Base-by-base conservation (phyloP, 2,329 filamentous ascomycete genomes). In the Plectosphaerella sp. region DNA sequence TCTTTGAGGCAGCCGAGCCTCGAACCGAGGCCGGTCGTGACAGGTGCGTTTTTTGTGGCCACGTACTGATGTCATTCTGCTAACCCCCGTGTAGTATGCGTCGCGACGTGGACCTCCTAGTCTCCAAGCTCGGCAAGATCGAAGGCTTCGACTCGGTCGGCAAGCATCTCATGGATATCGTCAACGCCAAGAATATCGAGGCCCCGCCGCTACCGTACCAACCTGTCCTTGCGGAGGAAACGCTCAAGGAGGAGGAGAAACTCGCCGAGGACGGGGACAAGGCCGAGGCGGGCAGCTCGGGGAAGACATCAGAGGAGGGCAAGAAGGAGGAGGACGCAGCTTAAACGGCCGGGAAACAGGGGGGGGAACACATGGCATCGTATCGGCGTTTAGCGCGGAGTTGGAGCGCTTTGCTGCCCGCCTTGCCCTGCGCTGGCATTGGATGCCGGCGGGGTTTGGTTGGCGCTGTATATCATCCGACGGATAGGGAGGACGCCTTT, bases 101-200 rank as follows among this genome's bases (percentile, higher is more conserved):
- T 47, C 80, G 80, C 46, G 91, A 96, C 63, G 80, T 90, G 15
- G 83, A 91, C 52, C 82, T 85, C 59, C 87, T 96, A 61, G 79
- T 84, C 47, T 72, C 78, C 1, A 86, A 84, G 58, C 78, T 96
- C 7, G 78, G 83, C 58, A 91, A 89, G 64, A 80, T 96, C 39
- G 87, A 94, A 49, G 91, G 89, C 2, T 89, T 90, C 54, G 86
- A 80, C 10, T 86, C 91, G 58, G 76, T 89, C 3, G 89, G 88
- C 28, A 80, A 87, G 36, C 78, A 85, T 56, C 76, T 97, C 5
- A 70, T 85, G 12, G 79, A 80, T 18, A 78, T 90, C 41, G 76
- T 88, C 51, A 80, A 80, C 52, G 72, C 76, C 12, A 92, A 89
- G 67, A 67, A 73, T 25, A 67, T 76, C 50, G 64, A 64, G 49